Evolutionary conservation across 352 stramenopile species (phyloP), one percentile per base, ranked within the genome.

Genomic region (Lagenidium giganteum): DNA sequence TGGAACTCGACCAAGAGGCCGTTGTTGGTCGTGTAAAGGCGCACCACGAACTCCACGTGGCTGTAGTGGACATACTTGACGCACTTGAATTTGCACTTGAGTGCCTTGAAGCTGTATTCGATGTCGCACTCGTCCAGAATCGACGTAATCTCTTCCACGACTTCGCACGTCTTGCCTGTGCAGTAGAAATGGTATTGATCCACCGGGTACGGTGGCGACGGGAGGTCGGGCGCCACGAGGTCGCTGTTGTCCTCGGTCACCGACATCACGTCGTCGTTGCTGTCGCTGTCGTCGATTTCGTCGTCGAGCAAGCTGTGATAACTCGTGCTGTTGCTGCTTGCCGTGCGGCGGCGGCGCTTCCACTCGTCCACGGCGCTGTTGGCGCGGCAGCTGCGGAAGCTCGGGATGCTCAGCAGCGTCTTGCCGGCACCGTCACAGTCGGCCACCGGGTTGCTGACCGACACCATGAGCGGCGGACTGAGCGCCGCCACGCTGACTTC

Each of bases 61-160:
- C 72, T 85, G 60, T 88, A 92, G 51, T 90, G 74, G 26, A 89
- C 72, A 42, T 90, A 84, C 53, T 88, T 88, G 51, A 92, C 67
- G 48, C 80, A 90, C 42, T 89, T 89, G 51, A 92, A 92, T 57
- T 92, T 92, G 64, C 77, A 88, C 44, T 90, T 89, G 30, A 70
- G 59, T 22, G 78, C 61, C 38, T 83, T 65, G 38, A 90, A 71
- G 34, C 67, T 67, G 37, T 75, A 69, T 51, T 87, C 77, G 42
- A 92, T 77, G 18, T 82, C 70, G 39, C 61, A 78, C 4, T 71
- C 72, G 14, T 61, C 51, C 7, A 92, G 70, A 3, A 61, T 45
- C 25, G 67, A 53, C 8, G 67, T 73, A 33, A 86, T 65, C 13
- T 82, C 62, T 5, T 64, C 61, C n/a, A 68, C 34, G 7, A 81